These are phyloP conservation scores for Straminergon stramineum DNA, from an alignment of 225 moss, liverwort and hornwort genomes.

Conservation along the genomic window DNA sequence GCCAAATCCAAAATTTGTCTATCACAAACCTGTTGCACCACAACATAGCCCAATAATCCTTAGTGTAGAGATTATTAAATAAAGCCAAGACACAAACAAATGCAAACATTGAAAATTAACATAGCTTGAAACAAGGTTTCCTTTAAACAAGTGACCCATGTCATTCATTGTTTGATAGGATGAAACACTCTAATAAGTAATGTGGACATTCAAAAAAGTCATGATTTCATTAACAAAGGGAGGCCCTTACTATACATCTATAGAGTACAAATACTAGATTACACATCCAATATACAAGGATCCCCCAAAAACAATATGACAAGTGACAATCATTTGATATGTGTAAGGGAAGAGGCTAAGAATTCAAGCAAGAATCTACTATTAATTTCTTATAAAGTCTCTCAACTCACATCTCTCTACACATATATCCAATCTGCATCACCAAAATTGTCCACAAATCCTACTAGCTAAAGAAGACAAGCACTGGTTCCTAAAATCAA, in stretches of 20 bases:
- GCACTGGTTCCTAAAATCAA: neutral
- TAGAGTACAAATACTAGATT: neutral
- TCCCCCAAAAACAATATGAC: neutral
- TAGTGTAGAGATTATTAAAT: neutral
- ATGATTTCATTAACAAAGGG: neutral
- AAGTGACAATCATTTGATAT: neutral
- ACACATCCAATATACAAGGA: neutral
- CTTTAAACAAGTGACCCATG: neutral
- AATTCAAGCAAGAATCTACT: neutral
- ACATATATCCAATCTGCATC: neutral
- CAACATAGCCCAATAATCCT: neutral
- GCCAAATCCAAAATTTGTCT: neutral
- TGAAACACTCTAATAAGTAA: neutral
- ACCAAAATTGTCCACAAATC: neutral
- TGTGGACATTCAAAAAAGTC: neutral
- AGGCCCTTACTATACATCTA: neutral
- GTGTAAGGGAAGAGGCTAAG: too few relatives aligned
- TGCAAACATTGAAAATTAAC: neutral
- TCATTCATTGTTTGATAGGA: neutral
- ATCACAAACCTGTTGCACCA: neutral
- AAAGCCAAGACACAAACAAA: neutral
- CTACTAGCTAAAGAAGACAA: neutral
- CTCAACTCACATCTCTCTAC: neutral
- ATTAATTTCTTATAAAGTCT: neutral
- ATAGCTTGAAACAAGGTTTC: neutral